Conservation (phyloP, 2,329 filamentous ascomycete genomes). For the Cytospora leucostoma region DNA sequence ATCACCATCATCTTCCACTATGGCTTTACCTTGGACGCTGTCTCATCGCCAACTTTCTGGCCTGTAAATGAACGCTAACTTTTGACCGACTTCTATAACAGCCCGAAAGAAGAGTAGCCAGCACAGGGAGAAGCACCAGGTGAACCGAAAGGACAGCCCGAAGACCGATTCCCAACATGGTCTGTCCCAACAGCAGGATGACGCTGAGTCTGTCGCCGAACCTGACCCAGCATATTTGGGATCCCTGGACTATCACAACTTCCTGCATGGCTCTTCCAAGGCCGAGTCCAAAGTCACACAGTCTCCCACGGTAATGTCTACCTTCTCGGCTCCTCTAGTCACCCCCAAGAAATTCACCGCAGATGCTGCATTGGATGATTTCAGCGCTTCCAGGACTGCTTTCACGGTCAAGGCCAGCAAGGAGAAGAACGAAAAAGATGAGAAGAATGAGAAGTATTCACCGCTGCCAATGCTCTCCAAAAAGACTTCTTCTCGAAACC, state of each 20-base stretch:
- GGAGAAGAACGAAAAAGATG: background rate
- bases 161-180: background rate
- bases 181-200: background rate
- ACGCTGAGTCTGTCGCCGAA: background rate
- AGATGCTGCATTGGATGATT: background rate
- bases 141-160: background rate
- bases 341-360: background rate
- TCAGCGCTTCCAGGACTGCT: background rate
- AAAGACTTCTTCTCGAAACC: background rate
- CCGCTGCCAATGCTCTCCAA: background rate
- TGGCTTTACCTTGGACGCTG: background rate
- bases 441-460: background rate
- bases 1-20: background rate
- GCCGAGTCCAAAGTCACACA: background rate
- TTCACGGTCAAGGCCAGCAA: background rate
- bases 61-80: background rate
- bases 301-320: background rate
- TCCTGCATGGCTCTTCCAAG: slow-evolving; percentile 5
- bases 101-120: background rate
- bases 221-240: background rate
- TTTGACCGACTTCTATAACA: slow-evolving; percentile 3
- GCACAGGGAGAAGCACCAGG: background rate
- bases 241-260: slow-evolving; percentile 23
- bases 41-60: background rate
- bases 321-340: background rate